Percentiles rank a stretch among this genome's conserved stretches.
phyloP scores from a whole-genome alignment of 345 rosid genomes.

The Iberis pinnata region DNA sequence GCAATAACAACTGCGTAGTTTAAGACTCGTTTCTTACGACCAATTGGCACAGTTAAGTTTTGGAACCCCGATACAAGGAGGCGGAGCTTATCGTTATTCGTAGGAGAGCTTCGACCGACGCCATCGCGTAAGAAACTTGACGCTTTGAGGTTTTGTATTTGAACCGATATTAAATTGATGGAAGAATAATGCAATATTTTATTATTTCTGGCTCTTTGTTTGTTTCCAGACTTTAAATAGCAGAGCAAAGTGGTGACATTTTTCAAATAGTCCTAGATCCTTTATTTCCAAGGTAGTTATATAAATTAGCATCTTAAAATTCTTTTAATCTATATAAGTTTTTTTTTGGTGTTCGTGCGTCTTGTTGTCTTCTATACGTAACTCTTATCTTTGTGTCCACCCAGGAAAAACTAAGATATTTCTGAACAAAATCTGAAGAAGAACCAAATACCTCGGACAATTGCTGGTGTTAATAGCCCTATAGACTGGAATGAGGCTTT shows the following conservation, averaged over 20 bases:
- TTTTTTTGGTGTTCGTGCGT: constrained; percentile 11
- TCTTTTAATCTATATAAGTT: constrained; percentile 4
- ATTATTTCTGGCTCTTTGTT: constrained; percentile 9
- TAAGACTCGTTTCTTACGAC: constrained; percentile 70
- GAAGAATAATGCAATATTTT: constrained; percentile 12
- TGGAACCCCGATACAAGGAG: constrained; percentile 50
- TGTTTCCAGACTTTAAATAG: constrained; percentile 67
- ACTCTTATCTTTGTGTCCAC: constrained; percentile 10
- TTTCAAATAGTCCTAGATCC: constrained; percentile 53
- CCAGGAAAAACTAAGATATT: constrained; percentile 59
- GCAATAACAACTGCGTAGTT: constrained; percentile 60
- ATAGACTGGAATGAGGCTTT: constrained; percentile 96
- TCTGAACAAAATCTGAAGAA: constrained; percentile 64
- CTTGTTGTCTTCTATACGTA: constrained; percentile 17
- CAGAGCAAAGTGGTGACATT: constrained; percentile 90
- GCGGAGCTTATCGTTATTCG: constrained; percentile 34
- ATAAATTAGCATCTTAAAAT: too few relatives aligned
- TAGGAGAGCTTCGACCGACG: constrained; percentile 12
- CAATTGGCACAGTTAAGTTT: constrained; percentile 61
- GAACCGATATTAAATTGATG: constrained; percentile 3
- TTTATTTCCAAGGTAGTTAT: constrained; percentile 49
- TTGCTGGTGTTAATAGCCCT: constrained; percentile 52
- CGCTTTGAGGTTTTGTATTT: not conserved
- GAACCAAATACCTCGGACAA: constrained; percentile 43
- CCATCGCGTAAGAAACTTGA: constrained; percentile 19